These are phyloP conservation scores for Pythium coloratum DNA, from an alignment of 352 stramenopile genomes.

Conservation along the genomic window DNA sequence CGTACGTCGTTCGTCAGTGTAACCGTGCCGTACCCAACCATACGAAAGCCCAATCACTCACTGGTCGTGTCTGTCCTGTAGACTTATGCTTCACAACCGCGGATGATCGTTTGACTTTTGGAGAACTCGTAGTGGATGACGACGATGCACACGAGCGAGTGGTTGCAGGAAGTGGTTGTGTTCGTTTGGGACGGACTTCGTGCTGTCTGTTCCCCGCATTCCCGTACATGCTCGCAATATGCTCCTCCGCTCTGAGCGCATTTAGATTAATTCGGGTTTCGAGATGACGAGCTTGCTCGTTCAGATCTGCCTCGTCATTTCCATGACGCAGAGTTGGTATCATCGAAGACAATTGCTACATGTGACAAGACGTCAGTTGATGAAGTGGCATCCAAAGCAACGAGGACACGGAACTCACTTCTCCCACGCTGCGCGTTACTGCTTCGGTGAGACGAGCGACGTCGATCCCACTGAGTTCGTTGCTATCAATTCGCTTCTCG, in stretches of 20 bases:
- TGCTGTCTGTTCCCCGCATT: background rate
- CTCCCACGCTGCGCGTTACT: background rate
- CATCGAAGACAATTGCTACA: conserved; percentile 16
- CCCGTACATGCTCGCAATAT: conserved; percentile 22
- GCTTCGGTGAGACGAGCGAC: background rate
- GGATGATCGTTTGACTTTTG: background rate
- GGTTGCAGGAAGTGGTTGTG: background rate
- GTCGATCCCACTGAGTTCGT: background rate
- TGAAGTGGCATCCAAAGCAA: background rate
- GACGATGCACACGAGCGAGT: background rate
- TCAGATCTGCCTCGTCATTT: conserved; percentile 15
- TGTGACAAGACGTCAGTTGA: background rate
- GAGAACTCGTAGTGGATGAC: background rate
- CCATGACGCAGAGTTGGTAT: conserved; percentile 13
- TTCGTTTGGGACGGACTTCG: background rate
- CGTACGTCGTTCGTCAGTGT: background rate
- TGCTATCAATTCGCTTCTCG: background rate
- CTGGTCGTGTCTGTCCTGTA: background rate
- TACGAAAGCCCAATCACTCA: background rate
- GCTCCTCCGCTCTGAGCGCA: conserved; percentile 34
- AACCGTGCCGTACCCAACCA: background rate
- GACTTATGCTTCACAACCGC: background rate
- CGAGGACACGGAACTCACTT: background rate
- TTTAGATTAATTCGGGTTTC: conserved; percentile 32
- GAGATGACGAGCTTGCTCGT: conserved; percentile 29